Percentiles rank a stretch among this genome's conserved stretches.
These are phyloP conservation scores for Metschnikowia kunwiensis DNA, from an alignment of 805 yeast genomes.

Conservation along the genomic window DNA sequence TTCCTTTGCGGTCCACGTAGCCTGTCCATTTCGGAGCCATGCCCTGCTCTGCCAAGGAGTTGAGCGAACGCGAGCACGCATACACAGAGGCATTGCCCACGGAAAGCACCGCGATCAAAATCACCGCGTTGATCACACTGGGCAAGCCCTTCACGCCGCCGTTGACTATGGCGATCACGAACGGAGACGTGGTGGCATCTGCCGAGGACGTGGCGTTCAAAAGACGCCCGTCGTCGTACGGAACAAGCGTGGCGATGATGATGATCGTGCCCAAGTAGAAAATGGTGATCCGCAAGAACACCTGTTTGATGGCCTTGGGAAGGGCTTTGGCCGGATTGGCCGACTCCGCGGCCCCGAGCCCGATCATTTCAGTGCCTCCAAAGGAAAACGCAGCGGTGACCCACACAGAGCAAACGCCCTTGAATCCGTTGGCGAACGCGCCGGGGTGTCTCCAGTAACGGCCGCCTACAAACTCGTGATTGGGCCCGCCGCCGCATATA, in stretches of 20 bases:
- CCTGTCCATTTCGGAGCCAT: conserved; percentile 35
- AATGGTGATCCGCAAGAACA: conserved; percentile 39
- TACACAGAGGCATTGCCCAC: conserved; percentile 44
- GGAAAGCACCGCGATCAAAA: conserved; percentile 37
- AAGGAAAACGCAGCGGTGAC: conserved; percentile 42
- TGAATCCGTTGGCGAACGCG: conserved; percentile 34
- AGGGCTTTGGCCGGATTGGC: conserved; percentile 38
- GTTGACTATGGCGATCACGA: conserved; percentile 40
- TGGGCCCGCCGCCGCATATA: conserved; percentile 47
- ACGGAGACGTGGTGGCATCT: conserved; percentile 40
- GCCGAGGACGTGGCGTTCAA: conserved; percentile 24
- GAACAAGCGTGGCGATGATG: conserved; percentile 40
- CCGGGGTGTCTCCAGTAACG: conserved; percentile 38
- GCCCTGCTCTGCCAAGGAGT: conserved; percentile 40
- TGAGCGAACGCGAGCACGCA: conserved; percentile 41
- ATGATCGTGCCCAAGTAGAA: conserved; percentile 41
- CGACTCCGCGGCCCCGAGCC: conserved; percentile 38
- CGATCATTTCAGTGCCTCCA: conserved; percentile 43
- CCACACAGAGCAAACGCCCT: conserved; percentile 39
- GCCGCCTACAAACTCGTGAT: conserved; percentile 38
- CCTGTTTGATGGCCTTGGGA: conserved; percentile 43
- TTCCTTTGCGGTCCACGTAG: conserved; percentile 39
- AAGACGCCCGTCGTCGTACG: conserved; percentile 24
- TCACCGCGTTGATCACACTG: conserved; percentile 41
- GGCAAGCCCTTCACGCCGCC: conserved; percentile 43